Base-by-base conservation (phyloP, 257 asterid species). In the Solanum chilense region DNA sequence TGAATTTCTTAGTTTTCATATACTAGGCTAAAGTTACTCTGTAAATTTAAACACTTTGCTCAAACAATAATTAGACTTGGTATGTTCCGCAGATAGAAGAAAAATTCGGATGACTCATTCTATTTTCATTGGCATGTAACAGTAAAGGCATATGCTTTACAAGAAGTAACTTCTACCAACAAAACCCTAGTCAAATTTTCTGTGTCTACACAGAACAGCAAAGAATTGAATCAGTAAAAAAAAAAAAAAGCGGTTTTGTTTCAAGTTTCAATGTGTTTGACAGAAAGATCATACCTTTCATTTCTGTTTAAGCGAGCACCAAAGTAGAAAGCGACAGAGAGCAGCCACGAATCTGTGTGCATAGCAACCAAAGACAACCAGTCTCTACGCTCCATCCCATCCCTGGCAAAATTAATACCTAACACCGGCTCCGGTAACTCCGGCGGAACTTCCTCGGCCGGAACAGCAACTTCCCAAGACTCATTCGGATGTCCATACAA, bases 361-460 rank as follows among this genome's bases (percentile, higher is more conserved):
- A 87, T 85, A 66, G 89, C 87, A 70, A 87, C 89, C 66, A 87
- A 83, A 25, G 87, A 83, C 84, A 87, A 45, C 89, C 89, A 87
- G 29, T 87, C 89, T 29, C 87, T 75, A 21, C 86, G 58, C 39
- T 47, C 78, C 89, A 87, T 87, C 33, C 89, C 89, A 71, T 87
- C 89, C 76, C 89, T 87, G 5, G 89, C 89, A 49, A 87, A 87
- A 83, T 87, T 87, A 70, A 87, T 87, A 86, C 89, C 89, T 74
- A 87, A 70, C 16, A 86, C 89, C 42, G 89, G 89, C 16, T 87
- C 89, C 49, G 89, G 89, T 66, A 87, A 86, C 89, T 87, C 89
- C 6, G 87, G 87, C 23, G 89, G 89, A 35, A 87, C 89, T 66
- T 87, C 89, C 68, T 87, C 89, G 12, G 89, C 89, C 25, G 89